Evolutionary conservation across 2,329 filamentous ascomycete genomes (phyloP).

Genomic region (Alternaria dauci): DNA sequence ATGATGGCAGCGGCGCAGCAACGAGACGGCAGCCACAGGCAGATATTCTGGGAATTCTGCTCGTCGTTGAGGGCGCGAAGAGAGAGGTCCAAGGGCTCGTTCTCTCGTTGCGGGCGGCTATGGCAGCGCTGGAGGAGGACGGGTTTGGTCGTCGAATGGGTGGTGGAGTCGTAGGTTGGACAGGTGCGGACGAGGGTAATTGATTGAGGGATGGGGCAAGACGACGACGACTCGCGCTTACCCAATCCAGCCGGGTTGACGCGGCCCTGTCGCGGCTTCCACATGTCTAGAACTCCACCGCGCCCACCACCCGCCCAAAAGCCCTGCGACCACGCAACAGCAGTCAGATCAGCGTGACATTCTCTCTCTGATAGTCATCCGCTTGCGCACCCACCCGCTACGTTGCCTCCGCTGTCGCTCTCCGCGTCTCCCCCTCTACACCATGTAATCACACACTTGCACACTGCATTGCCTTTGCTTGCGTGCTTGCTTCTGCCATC

Average conservation of each 20-base stretch:
- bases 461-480: not conserved
- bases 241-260: conserved; percentile 21
- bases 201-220: conserved; percentile 26
- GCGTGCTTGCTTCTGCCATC: not conserved
- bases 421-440: not conserved
- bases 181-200: conserved; percentile 23
- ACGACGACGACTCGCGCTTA: conserved; percentile 21
- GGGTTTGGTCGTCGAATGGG: conserved; percentile 9
- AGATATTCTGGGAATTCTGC: conserved; percentile 22
- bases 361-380: not conserved
- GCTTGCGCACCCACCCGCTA: not conserved
- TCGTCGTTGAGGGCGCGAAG: conserved; percentile 6
- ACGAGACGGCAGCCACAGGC: conserved; percentile 17
- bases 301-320: conserved; percentile 12
- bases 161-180: conserved; percentile 17
- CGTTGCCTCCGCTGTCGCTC: not conserved
- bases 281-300: conserved; percentile 22
- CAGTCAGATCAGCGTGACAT: conserved; percentile 8
- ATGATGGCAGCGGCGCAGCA: conserved; percentile 34
- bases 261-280: conserved; percentile 28
- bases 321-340: conserved; percentile 9
- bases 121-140: conserved; percentile 16
- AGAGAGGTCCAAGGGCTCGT: conserved; percentile 1
- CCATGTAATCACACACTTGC: not conserved
- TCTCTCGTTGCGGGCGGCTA: conserved; percentile 15